These are phyloP conservation scores for Boletus subcaerulescens DNA, from an alignment of 768 basidiomycete genomes.

Conservation along the genomic window DNA sequence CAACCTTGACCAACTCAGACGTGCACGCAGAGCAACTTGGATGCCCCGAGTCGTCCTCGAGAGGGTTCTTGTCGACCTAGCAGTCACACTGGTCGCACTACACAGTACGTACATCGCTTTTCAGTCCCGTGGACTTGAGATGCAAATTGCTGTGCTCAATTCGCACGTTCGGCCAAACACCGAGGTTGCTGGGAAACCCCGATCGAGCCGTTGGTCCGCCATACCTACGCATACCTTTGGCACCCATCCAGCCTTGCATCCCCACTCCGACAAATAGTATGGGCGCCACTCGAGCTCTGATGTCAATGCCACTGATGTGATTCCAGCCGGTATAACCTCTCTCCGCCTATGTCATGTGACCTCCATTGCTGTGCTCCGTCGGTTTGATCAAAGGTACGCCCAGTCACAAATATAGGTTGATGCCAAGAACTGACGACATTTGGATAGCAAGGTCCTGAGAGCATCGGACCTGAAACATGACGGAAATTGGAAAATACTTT, in stretches of 20 bases:
- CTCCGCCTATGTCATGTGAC: neutral
- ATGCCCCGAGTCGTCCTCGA: neutral
- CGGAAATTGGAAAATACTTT: neutral
- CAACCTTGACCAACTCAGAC: neutral
- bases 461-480: constrained; percentile 2
- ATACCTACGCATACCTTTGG: neutral
- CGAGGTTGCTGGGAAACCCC: neutral
- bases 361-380: constrained; percentile 17
- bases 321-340: neutral
- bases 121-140: constrained; percentile 13
- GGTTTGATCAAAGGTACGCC: constrained; percentile 10
- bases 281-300: neutral
- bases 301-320: constrained; percentile 2
- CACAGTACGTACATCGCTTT: constrained; percentile 4
- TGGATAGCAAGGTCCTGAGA: neutral
- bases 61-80: constrained; percentile 8
- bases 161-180: constrained; percentile 13
- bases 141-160: constrained; percentile 11
- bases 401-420: neutral
- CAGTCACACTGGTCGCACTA: neutral
- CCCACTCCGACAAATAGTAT: neutral
- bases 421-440: constrained; percentile 12
- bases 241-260: neutral
- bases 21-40: neutral
- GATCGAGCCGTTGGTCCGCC: neutral